Base-by-base conservation (phyloP, 2,329 filamentous ascomycete genomes). In the Trichoderma simmonsii region DNA sequence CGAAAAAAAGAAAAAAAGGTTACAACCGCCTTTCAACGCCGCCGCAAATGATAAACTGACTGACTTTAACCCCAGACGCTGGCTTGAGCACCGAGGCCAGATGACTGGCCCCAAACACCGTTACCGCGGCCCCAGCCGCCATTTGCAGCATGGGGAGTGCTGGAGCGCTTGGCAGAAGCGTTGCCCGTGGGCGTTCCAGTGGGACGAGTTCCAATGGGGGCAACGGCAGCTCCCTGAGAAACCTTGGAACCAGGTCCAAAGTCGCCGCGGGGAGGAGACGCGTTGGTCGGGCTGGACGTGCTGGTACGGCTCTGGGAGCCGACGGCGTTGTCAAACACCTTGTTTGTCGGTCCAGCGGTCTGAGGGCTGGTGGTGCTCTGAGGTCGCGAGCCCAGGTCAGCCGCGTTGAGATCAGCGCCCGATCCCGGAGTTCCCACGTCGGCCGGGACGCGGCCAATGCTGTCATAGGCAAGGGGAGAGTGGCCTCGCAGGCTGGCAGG, bases 191-290 rank as follows among this genome's bases (percentile, higher is more conserved):
- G 83, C 39, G 86, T 87, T 51, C 86, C 88, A 21, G 89, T 87
- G 4, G 95, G 95, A 59, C 96, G 92, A 72, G 95, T 98, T 75
- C 96, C 96, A 77, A 98, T 98, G 21, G 96, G 95, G 26, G 94
- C 95, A 68, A 98, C 94, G 5, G 92, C 86, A 71, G 87, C 86
- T 70, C 87, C 87, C 64, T 85, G 81, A 63, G 84, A 85, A 74
- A 88, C 80, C 83, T 89, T 89, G 67, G 82, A 81, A 60, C 82
- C 85, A 73, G 81, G 87, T 34, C 86, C 83, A 48, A 90, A 87
- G 67, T 90, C 87, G 9, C 68, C 62, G 57, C 90, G 90, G 70
- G 94, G 93, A 56, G 94, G 93, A 7, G 94, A 97, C 54, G 89
- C 92, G 71, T 91, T 91, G 11, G 94, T 85, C 14, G 85, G 94